phyloP scores from a whole-genome alignment of 257 asterid species.

The Fraxinus cuspidata region DNA sequence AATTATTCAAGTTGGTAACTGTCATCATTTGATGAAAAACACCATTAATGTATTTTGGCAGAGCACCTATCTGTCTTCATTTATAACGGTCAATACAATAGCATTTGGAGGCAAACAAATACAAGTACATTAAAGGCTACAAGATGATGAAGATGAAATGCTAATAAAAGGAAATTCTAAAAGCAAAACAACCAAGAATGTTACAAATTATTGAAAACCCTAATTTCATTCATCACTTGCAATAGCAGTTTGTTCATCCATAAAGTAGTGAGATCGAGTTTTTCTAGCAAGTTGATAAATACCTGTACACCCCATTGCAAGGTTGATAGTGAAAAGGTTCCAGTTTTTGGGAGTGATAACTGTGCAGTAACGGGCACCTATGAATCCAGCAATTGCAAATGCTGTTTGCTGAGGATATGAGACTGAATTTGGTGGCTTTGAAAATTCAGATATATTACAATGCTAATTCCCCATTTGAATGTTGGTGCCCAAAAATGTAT shows the following conservation, averaged over 20 bases:
- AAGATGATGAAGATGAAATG: too few relatives aligned
- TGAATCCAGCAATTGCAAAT: slow-evolving; percentile 34
- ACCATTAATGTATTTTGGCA: too few relatives aligned
- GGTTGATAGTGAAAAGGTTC: slow-evolving; percentile 38
- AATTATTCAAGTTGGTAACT: too few relatives aligned
- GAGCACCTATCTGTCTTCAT: too few relatives aligned
- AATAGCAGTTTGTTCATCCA: neutral
- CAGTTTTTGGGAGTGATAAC: slow-evolving; percentile 42
- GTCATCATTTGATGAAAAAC: too few relatives aligned
- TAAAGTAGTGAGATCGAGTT: slow-evolving; percentile 24
- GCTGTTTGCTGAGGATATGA: slow-evolving; percentile 46
- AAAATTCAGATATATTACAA: slow-evolving; percentile 36
- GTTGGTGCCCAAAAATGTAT: slow-evolving; percentile 52
- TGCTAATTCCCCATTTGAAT: slow-evolving; percentile 38
- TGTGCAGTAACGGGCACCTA: slow-evolving; percentile 43
- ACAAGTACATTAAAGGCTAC: too few relatives aligned
- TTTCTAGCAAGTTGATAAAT: slow-evolving; percentile 35
- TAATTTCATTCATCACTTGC: neutral
- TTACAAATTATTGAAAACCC: neutral
- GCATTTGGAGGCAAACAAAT: too few relatives aligned
- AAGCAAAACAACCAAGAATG: too few relatives aligned
- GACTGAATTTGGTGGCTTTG: slow-evolving; percentile 32
- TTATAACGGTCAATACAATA: too few relatives aligned
- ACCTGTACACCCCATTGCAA: slow-evolving; percentile 39
- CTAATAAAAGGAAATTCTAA: too few relatives aligned